These are phyloP conservation scores for Trichoderma gracile DNA, from an alignment of 2,329 filamentous ascomycete species.

Conservation along the genomic window DNA sequence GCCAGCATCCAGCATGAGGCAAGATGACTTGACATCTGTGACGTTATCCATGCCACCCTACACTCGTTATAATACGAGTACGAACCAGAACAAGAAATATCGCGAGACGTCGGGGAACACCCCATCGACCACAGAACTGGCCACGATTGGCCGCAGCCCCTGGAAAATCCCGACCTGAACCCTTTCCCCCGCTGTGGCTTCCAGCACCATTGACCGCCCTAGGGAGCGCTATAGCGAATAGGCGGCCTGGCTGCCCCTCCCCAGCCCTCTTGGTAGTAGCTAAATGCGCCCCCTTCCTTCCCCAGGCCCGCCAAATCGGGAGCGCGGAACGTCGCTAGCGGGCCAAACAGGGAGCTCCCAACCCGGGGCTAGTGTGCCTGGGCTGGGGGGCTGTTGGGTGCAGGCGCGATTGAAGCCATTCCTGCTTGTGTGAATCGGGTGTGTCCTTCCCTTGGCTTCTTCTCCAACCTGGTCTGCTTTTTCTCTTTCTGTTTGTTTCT, in stretches of 20 bases:
- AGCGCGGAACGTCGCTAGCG: too few species aligned
- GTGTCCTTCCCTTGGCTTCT: conserved; percentile 3
- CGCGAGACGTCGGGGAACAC: neutral
- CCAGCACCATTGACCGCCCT: neutral
- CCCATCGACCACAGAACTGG: too few species aligned
- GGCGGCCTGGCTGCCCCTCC: too few species aligned
- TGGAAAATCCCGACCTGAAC: neutral
- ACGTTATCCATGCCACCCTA: neutral
- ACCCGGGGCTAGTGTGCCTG: too few species aligned
- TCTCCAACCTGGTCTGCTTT: neutral
- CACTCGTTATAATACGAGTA: neutral
- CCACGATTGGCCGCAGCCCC: conserved; percentile 17
- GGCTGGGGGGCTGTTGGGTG: neutral
- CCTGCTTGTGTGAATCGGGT: neutral
- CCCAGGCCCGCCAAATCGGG: neutral
- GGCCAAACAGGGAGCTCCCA: neutral
- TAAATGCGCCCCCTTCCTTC: neutral
- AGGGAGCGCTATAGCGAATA: neutral
- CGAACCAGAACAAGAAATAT: conserved; percentile 13
- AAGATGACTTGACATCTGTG: too few species aligned
- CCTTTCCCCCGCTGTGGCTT: neutral
- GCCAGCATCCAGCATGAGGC: too few species aligned
- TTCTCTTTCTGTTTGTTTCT: neutral
- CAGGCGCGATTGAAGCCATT: neutral
- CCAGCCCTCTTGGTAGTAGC: neutral